A percentile compares a stretch with the other conserved stretches of the same genome.
Conservation (phyloP, 1,284 basidiomycete genomes). For the Agroathelia rolfsii region DNA sequence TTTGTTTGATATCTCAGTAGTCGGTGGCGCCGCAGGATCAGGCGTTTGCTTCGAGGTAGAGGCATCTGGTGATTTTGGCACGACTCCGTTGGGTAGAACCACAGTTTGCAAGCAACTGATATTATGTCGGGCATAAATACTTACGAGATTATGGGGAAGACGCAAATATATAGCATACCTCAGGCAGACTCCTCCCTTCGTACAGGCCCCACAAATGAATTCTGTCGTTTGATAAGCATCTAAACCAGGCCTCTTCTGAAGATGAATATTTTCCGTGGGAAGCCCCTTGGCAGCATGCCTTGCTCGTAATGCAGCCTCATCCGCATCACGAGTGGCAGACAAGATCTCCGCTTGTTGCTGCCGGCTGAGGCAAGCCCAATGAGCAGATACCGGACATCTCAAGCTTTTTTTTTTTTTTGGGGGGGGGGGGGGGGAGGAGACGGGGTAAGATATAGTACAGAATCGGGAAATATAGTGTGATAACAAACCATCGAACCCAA, state of each 20-base stretch:
- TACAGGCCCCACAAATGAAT: constrained; percentile 72
- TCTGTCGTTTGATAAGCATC: constrained; percentile 55
- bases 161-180: no score
- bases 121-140: no score
- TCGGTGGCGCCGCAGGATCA: constrained; percentile 14
- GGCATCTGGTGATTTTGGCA: constrained; percentile 8
- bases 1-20: constrained; percentile 8
- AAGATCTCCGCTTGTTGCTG: constrained; percentile 66
- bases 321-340: constrained; percentile 46
- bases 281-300: constrained; percentile 16
- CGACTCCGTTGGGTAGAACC: constrained; percentile 10
- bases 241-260: constrained; percentile 28
- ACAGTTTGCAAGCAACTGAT: no score
- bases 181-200: constrained; percentile 70
- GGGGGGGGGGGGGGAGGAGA: no score
- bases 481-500: constrained; percentile 76
- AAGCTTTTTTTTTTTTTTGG: no score
- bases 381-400: constrained; percentile 66
- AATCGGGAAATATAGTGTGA: constrained; percentile 1
- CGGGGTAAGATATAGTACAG: constrained; percentile 8
- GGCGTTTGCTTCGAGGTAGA: neutral
- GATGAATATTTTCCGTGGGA: constrained; percentile 6
- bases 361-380: constrained; percentile 70
- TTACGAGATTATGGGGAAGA: no score
- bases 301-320: constrained; percentile 30